Base-by-base conservation (phyloP, 345 rosid genomes). In the Schrenkiella parvula region DNA sequence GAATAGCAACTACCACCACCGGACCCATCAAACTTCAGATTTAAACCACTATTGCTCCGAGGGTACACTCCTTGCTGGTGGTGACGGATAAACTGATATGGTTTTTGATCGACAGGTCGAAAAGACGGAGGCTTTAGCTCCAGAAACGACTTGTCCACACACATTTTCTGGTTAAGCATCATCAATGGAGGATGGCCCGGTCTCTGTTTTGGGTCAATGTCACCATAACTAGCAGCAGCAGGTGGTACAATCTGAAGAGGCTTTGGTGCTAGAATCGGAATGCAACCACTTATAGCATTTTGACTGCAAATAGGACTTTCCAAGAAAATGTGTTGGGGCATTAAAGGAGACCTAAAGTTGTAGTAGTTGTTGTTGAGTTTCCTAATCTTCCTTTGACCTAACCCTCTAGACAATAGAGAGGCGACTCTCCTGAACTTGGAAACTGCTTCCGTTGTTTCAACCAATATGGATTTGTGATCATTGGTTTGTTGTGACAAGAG, bases 21-120 rank as follows among this genome's bases (percentile, higher is more conserved):
- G 60, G 86, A 68, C 21, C 85, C 86, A 78, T 85, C 88, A 80
- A 89, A 87, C 62, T 81, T 82, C 2, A 89, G 70, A 58, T 81
- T 88, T 15, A 85, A 79, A 31, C 82, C 87, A 51, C 88, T 70
- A 23, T 67, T 79, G 46, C 86, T 83, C 72, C 78, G 69, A 4
- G 83, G 71, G 70, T 61, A 83, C 37, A 66, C 64, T 79, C 72
- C 52, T 76, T 80, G 82, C 31, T 84, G 84, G 41, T 86, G 87
- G 8, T 75, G 85, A 11, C 76, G 85, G 34, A 83, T 59, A 50
- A 81, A 79, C 28, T 68, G 85, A 55, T 64, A 78, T 34, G 79
- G 80, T 3, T 59, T 70, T 14, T 46, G 21, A 37, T 70, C 74
- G 3, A 60, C 8, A 48, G 64, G 19, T 63, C 80, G 84, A 31